Percentiles rank a stretch among this genome's conserved stretches.
Conservation (phyloP, 2,329 filamentous ascomycete species). For the Cladosporium sp. region DNA sequence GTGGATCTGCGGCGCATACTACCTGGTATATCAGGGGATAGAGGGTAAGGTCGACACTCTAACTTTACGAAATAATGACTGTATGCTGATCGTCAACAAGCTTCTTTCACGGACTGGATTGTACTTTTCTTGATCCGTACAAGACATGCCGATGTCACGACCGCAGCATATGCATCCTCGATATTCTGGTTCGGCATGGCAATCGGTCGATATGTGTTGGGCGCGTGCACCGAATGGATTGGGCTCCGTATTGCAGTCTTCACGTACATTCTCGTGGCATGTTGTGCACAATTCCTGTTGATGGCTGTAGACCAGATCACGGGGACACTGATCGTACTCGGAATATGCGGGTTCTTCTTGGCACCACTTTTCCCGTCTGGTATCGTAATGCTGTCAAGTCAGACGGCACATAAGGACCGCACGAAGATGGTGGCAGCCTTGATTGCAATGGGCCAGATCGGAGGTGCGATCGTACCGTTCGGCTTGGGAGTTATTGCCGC, state of each 20-base stretch:
- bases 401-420: neutral
- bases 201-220: neutral
- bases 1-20: conserved; percentile 2
- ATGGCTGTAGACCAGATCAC: neutral
- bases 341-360: neutral
- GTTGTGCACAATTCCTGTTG: neutral
- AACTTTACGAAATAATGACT: neutral
- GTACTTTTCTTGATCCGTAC: neutral
- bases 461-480: neutral
- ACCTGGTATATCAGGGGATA: conserved; percentile 1
- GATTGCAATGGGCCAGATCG: conserved; percentile 4
- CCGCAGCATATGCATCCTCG: neutral
- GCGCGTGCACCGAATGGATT: neutral
- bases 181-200: conserved; percentile 7
- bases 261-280: neutral
- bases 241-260: neutral
- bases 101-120: conserved; percentile 8
- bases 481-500: neutral
- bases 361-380: conserved; percentile 2
- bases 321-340: neutral
- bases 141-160: neutral
- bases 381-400: neutral
- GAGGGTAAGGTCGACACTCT: neutral
- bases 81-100: neutral
- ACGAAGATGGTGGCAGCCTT: neutral